Evolutionary conservation across 495 filamentous ascomycete genomes (phyloP).

Genomic region (Aspergillus carlsbadensis): DNA sequence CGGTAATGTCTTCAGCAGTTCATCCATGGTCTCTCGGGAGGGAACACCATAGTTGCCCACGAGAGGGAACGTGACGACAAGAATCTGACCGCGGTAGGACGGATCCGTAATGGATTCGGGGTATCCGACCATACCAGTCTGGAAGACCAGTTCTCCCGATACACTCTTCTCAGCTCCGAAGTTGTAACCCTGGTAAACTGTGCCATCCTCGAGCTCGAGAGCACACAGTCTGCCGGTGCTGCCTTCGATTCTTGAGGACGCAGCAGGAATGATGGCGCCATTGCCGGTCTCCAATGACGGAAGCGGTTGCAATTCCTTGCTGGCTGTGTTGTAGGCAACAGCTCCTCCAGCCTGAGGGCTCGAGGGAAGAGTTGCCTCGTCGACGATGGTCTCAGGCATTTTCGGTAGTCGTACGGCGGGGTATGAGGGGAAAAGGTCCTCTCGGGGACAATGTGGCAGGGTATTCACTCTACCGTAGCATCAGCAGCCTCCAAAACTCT

Average conservation of each 20-base stretch:
- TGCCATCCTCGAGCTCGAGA: constrained; percentile 89
- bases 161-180: constrained; percentile 91
- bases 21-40: constrained; percentile 75
- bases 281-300: constrained; percentile 34
- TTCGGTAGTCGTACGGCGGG: constrained; percentile 26
- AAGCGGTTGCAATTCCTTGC: constrained; percentile 32
- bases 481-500: constrained; percentile 38
- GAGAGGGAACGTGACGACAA: constrained; percentile 87
- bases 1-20: constrained; percentile 76
- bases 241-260: constrained; percentile 39
- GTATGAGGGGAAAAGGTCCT: constrained; percentile 42
- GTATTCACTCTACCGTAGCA: constrained; percentile 47
- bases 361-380: constrained; percentile 34
- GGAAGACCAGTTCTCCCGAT: constrained; percentile 96
- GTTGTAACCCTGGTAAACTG: constrained; percentile 86
- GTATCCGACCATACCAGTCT: constrained; percentile 99
- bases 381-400: constrained; percentile 32
- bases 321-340: constrained; percentile 33
- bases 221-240: constrained; percentile 61
- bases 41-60: constrained; percentile 96
- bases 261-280: constrained; percentile 51
- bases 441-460: constrained; percentile 39
- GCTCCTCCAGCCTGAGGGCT: constrained; percentile 38
- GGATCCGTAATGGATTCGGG: constrained; percentile 93
- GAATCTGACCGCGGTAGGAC: constrained; percentile 88